Conservation (phyloP, 2,329 filamentous ascomycete species). For the Cyclaneusma minus region DNA sequence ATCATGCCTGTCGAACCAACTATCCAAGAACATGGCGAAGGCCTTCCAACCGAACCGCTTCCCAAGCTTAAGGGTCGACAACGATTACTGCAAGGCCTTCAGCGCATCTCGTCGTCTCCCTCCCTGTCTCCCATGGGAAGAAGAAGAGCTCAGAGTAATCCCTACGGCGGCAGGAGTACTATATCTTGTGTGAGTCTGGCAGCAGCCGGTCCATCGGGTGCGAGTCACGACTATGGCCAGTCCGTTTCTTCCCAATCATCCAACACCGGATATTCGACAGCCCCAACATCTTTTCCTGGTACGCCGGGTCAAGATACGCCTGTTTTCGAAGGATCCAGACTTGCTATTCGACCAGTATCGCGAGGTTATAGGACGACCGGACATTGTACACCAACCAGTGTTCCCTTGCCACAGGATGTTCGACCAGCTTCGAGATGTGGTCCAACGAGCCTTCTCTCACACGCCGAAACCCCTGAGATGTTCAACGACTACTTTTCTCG, state of each 20-base stretch:
- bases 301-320: conserved; percentile 14
- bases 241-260: conserved; percentile 12
- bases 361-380: conserved; percentile 4
- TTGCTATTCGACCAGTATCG: conserved; percentile 10
- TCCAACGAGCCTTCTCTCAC: conserved; percentile 4
- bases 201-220: conserved; percentile 9
- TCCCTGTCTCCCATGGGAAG: conserved; percentile 15
- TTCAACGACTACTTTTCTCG: conserved; percentile 18
- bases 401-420: conserved; percentile 8
- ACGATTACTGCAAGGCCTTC: conserved; percentile 15
- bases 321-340: conserved; percentile 10
- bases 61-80: conserved; percentile 16
- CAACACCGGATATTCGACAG: conserved; percentile 13
- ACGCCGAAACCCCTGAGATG: conserved; percentile 13
- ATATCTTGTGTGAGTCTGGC: conserved; percentile 18
- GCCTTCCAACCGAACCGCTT: conserved; percentile 11
- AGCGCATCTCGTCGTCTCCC: conserved; percentile 20
- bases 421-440: conserved; percentile 9
- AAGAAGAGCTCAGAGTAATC: conserved; percentile 15
- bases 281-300: conserved; percentile 13
- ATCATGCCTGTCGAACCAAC: too few relatives aligned
- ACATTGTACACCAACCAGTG: conserved; percentile 10
- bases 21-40: too few relatives aligned
- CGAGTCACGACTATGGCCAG: conserved; percentile 13
- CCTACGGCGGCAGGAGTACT: conserved; percentile 14